Conservation (phyloP, 2,329 filamentous ascomycete genomes). For the Venturia effusa region DNA sequence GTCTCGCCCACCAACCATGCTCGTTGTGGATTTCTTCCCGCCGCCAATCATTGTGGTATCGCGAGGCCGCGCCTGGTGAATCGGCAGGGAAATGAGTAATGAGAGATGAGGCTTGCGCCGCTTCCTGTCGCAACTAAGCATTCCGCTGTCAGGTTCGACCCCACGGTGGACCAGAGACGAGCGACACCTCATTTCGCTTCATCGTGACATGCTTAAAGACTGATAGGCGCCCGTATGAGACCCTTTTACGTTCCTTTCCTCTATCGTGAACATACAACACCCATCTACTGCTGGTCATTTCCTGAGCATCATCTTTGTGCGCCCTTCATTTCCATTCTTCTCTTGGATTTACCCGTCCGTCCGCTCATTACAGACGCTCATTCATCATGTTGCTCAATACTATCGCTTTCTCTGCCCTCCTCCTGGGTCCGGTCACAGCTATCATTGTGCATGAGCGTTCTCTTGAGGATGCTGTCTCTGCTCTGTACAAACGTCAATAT, state of each 20-base stretch:
- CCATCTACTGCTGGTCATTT: conserved; percentile 5
- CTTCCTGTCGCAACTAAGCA: not conserved
- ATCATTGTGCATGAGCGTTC: conserved; percentile 5
- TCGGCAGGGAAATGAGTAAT: not conserved
- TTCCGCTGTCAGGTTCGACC: not conserved
- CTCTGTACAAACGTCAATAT: not conserved
- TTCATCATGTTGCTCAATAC: conserved; percentile 8
- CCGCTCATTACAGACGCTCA: conserved; percentile 6
- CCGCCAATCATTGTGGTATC: not conserved
- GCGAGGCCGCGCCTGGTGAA: not conserved
- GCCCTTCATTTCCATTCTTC: not conserved
- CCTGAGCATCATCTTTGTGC: not conserved
- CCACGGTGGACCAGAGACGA: conserved; percentile 1
- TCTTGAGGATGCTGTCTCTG: conserved; percentile 1
- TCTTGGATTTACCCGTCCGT: conserved; percentile 7
- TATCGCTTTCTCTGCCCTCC: conserved; percentile 2
- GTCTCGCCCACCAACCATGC: not conserved
- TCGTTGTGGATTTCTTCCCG: not conserved
- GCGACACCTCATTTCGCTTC: conserved; percentile 6
- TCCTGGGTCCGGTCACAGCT: conserved; percentile 4
- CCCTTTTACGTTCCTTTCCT: not conserved
- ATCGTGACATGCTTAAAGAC: conserved; percentile 3
- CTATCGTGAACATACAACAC: not conserved
- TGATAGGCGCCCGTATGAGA: not conserved
- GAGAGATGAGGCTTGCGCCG: not conserved